Evolutionary conservation across 2,329 filamentous ascomycete genomes (phyloP).

Genomic region (Penicillium sp.): DNA sequence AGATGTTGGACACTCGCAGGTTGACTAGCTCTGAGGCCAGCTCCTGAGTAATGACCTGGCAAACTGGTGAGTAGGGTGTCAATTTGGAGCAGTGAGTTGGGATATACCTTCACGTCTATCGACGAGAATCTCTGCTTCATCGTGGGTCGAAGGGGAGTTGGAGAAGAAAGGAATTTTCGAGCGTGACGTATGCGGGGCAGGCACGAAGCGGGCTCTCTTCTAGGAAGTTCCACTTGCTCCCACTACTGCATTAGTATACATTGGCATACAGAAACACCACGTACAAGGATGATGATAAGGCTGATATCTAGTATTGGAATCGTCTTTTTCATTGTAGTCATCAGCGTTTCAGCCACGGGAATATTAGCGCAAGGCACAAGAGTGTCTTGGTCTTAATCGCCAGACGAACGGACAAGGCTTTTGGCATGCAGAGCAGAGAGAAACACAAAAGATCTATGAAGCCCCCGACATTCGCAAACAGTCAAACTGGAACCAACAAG

Average conservation of each 20-base stretch:
- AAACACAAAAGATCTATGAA: conserved; percentile 30
- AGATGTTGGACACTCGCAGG: conserved; percentile 88
- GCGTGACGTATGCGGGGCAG: conserved; percentile 47
- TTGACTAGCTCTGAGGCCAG: conserved; percentile 75
- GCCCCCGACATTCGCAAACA: conserved; percentile 17
- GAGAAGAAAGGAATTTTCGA: conserved; percentile 27
- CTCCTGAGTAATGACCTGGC: conserved; percentile 90
- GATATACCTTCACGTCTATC: conserved; percentile 58
- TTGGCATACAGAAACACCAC: not conserved
- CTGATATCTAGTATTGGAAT: conserved; percentile 8
- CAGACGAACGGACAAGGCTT: conserved; percentile 12
- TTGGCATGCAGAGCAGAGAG: conserved; percentile 27
- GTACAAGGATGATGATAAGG: too few relatives aligned
- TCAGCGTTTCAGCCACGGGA: conserved; percentile 21
- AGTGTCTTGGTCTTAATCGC: conserved; percentile 3
- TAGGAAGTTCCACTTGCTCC: conserved; percentile 9
- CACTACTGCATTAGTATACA: not conserved
- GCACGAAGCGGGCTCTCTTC: conserved; percentile 21
- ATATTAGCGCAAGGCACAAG: conserved; percentile 24
- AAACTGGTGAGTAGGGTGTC: conserved; percentile 13
- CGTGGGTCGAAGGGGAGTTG: conserved; percentile 22
- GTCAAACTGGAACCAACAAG: conserved; percentile 17
- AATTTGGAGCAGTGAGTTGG: not conserved
- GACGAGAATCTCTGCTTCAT: conserved; percentile 66
- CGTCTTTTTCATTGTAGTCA: conserved; percentile 24